Conservation (phyloP, 1,139 yeast genomes). For the Zygoascus sp. region DNA sequence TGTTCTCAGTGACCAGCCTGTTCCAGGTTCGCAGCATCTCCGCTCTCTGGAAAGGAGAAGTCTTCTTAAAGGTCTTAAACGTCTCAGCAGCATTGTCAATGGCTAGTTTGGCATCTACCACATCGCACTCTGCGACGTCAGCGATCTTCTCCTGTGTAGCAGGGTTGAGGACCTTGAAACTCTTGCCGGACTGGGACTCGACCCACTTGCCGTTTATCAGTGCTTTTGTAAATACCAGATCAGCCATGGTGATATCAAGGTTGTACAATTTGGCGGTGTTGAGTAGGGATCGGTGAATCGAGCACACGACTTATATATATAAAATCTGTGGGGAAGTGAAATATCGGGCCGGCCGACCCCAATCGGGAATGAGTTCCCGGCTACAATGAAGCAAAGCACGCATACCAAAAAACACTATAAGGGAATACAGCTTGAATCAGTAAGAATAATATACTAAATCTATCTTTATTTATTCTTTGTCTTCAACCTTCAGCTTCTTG, state of each 20-base stretch:
- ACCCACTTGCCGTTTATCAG: constrained; percentile 69
- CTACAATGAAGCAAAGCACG: too few species aligned
- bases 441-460: too few species aligned
- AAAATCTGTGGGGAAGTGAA: not conserved
- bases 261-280: not conserved
- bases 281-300: not conserved
- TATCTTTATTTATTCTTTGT: not conserved
- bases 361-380: too few species aligned
- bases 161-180: constrained; percentile 69
- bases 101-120: constrained; percentile 42
- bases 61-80: constrained; percentile 52
- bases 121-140: constrained; percentile 52
- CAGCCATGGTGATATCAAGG: not conserved
- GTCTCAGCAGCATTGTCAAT: constrained; percentile 58
- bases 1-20: constrained; percentile 56
- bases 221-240: constrained; percentile 37
- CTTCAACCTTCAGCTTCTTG: constrained; percentile 7
- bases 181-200: constrained; percentile 44
- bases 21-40: constrained; percentile 58
- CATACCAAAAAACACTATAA: too few species aligned
- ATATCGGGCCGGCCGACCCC: not conserved
- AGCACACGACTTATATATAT: not conserved
- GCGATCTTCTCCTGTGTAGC: constrained; percentile 59
- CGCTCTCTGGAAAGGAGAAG: constrained; percentile 61
- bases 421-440: too few species aligned